Conservation (phyloP, 2,329 filamentous ascomycete genomes). For the Colletotrichum navitas region DNA sequence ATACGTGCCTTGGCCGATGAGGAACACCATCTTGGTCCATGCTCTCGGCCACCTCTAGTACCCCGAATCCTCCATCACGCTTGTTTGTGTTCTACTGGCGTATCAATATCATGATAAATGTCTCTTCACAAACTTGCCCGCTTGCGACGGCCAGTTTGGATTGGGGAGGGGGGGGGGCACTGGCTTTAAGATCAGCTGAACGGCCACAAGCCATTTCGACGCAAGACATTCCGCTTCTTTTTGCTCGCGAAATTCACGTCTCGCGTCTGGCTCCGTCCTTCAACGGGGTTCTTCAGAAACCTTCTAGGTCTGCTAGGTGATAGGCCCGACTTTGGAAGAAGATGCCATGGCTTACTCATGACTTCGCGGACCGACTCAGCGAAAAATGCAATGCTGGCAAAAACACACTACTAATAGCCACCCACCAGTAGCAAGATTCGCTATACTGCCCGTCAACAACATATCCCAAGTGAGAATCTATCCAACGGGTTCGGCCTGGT, state of each 20-base stretch:
- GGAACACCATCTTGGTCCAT: background rate
- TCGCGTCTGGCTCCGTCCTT: background rate
- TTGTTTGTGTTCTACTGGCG: background rate
- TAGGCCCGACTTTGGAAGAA: background rate
- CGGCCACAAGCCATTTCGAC: conserved; percentile 16
- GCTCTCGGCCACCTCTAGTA: conserved; percentile 4
- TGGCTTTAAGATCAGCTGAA: conserved; percentile 22
- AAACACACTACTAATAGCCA: background rate
- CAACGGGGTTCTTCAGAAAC: background rate
- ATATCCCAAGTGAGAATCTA: background rate
- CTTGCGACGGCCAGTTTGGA: conserved; percentile 52
- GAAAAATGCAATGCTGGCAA: background rate
- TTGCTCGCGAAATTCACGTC: background rate
- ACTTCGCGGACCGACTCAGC: conserved; percentile 1
- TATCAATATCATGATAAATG: conserved; percentile 7
- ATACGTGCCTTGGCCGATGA: background rate
- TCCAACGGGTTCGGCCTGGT: background rate
- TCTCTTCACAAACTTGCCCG: conserved; percentile 48
- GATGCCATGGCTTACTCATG: background rate
- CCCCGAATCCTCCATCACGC: conserved; percentile 3
- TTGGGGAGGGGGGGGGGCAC: background rate
- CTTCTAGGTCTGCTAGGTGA: background rate
- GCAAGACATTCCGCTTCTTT: conserved; percentile 16
- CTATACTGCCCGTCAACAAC: background rate
- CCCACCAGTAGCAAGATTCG: background rate